Percentiles rank a stretch among this genome's conserved stretches.
Evolutionary conservation across 1,284 basidiomycete species (phyloP).

Genomic region (Peniophora sp.): DNA sequence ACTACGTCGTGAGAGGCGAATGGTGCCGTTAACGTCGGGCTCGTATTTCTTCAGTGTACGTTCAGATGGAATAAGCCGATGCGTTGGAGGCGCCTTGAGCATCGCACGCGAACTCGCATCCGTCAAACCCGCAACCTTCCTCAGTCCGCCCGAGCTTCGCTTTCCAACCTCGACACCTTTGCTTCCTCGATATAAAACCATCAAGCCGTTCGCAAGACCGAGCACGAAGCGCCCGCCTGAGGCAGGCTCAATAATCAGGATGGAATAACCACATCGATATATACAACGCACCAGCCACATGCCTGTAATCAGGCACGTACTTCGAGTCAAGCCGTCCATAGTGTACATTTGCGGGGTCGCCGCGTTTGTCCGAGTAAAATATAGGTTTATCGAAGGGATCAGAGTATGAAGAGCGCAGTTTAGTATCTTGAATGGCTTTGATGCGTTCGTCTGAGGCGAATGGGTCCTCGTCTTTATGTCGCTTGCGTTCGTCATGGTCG

Average conservation of each 20-base stretch:
- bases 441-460: slow-evolving; percentile 25
- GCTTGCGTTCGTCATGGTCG: slow-evolving; percentile 2
- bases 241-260: slow-evolving; percentile 41
- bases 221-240: slow-evolving; percentile 60
- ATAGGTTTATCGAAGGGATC: slow-evolving; percentile 15
- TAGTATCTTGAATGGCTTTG: slow-evolving; percentile 26
- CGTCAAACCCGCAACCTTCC: slow-evolving; percentile 47
- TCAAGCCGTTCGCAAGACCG: slow-evolving; percentile 43
- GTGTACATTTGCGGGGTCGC: slow-evolving; percentile 59
- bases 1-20: slow-evolving; percentile 32
- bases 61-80: slow-evolving; percentile 32
- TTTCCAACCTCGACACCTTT: slow-evolving; percentile 56
- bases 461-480: slow-evolving; percentile 12
- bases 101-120: slow-evolving; percentile 46
- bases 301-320: slow-evolving; percentile 60
- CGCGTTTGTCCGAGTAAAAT: slow-evolving; percentile 63
- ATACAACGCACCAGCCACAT: slow-evolving; percentile 41
- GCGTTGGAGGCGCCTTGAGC: slow-evolving; percentile 39
- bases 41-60: slow-evolving; percentile 36
- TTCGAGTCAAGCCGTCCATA: slow-evolving; percentile 63
- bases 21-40: slow-evolving; percentile 54
- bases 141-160: slow-evolving; percentile 23
- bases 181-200: slow-evolving; percentile 37
- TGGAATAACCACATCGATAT: slow-evolving; percentile 11
- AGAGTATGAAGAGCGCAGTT: background rate